Evolutionary conservation across 225 moss, liverwort and hornwort species (phyloP), one percentile per base, ranked within the genome.

Genomic region (Straminergon stramineum): DNA sequence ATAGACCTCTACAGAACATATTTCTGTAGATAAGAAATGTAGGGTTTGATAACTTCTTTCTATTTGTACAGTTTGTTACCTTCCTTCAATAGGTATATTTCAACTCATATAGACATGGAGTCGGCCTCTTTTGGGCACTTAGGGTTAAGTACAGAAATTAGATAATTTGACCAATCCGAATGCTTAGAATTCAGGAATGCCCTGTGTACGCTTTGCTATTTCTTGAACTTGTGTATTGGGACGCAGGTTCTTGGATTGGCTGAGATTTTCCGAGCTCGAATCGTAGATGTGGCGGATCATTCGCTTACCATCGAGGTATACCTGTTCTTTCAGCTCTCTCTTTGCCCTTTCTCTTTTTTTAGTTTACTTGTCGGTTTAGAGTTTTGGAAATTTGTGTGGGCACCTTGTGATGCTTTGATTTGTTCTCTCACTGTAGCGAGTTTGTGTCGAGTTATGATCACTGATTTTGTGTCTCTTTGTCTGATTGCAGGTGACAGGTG

Each of bases 271-370:
- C 94, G 99, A 82, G 96, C 94, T 85, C 95, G 95, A 64, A 89
- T 97, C 26, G 97, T 99, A 83, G 99, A 99, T 90, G 97, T 99
- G 84, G 99, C 97, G 80, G 97, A 96, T 91, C 74, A 93, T 51
- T 96, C 96, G 28, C 91, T 99, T 65, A 99, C 97, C 35, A 94
- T 97, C 23, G 99, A 99, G 90, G 97, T 98, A 91, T 68, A 53
- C 65, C 83, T 83, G 60, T 78, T 85, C 79, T 71, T 58, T 86
- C 55, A 53, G 17, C 82, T 87, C 80, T 81, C 56, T 53, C 41
- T 61, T 71, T 56, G 48, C 60, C 34, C 52, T 65, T 68, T 45
- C 37, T 58, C 48, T 89, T 64, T 65, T 73, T 43, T 22, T n/a
- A 73, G 66, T 43, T 64, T 78, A 63, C 63, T n/a, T 75, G 51